Evolutionary conservation across 257 asterid species (phyloP), one percentile per base, ranked within the genome.

Genomic region (Nicotiana obtusifolia): DNA sequence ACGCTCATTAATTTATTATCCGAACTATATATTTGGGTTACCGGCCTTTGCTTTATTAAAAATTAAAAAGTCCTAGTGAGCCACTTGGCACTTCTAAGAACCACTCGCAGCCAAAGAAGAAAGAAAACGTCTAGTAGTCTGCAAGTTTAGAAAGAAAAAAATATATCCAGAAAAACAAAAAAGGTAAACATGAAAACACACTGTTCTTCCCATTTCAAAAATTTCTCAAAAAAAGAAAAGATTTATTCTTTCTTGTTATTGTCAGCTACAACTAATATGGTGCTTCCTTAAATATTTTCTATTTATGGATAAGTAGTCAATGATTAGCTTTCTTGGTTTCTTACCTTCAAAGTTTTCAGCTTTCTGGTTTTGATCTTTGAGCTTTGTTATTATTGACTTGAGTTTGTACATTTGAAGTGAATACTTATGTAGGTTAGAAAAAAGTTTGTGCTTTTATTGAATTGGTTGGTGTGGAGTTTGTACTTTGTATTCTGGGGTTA

Each of bases 1-100:
- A 16, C 4, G n/a, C 61, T 60, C 44, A 64, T 62, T 80, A 53
- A 6, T 64, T 22, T 37, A 64, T 80, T 80, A 49, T 22, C 59
- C 80, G 14, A 49, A 49, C 17, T 64, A 62, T 80, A 44, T 80
- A 61, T 64, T 37, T 66, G 47, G 41, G 71, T 69, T 13, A 59
- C 68, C 57, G 22, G 35, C 56, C 41, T 80, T 10, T 31, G 26
- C 11, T 5, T 47, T 53, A 13, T 20, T 20, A 79, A 28, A 67
- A 57, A 13, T 20, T 20, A 79, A 28, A 67, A 57, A 57, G 44
- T 64, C 10, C 4, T 53, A 53, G 20, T 5, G 16, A 62, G 85
- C 35, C 87, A 84, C 82, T 66, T 86, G 89, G 83, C 89, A 54
- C 24, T 67, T 20, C 0, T 37, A 44, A 49, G 64, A 65, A 84